These are phyloP conservation scores for Cyclotella kingstonii DNA, from an alignment of 108 stramenopile genomes.

Conservation along the genomic window DNA sequence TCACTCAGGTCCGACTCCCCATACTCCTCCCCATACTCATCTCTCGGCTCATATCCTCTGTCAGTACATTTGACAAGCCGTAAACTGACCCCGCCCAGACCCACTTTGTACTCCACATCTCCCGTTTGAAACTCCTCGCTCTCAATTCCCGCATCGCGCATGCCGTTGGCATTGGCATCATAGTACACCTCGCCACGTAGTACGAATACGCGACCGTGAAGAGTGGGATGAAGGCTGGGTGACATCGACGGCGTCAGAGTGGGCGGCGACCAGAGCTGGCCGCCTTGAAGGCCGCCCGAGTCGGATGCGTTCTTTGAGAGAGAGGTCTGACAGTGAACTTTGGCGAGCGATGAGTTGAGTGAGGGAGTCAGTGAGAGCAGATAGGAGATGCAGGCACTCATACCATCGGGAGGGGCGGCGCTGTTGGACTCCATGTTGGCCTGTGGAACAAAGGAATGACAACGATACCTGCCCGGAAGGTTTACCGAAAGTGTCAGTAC, in stretches of 20 bases:
- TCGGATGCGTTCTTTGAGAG: neutral
- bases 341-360: neutral
- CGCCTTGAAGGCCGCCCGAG: neutral
- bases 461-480: too few relatives aligned
- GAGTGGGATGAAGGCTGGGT: conserved; percentile 11
- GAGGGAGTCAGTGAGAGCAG: neutral
- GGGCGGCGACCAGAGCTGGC: neutral
- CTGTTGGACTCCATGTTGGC: too few relatives aligned
- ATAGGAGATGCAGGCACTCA: conserved; percentile 10
- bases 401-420: too few relatives aligned
- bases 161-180: conserved; percentile 26
- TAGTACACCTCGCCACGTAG: conserved; percentile 19
- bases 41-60: neutral
- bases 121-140: neutral
- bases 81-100: conserved; percentile 21
- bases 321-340: conserved; percentile 3
- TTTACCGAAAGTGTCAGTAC: too few relatives aligned
- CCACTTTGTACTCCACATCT: conserved; percentile 20
- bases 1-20: neutral
- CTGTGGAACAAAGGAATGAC: too few relatives aligned
- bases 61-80: conserved; percentile 15
- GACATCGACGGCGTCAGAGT: neutral
- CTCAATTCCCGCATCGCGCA: conserved; percentile 1
- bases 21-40: neutral
- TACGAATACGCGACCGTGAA: conserved; percentile 7